Evolutionary conservation across 306 rosid species (phyloP).

Genomic region (Cyclanthera cordifolia): DNA sequence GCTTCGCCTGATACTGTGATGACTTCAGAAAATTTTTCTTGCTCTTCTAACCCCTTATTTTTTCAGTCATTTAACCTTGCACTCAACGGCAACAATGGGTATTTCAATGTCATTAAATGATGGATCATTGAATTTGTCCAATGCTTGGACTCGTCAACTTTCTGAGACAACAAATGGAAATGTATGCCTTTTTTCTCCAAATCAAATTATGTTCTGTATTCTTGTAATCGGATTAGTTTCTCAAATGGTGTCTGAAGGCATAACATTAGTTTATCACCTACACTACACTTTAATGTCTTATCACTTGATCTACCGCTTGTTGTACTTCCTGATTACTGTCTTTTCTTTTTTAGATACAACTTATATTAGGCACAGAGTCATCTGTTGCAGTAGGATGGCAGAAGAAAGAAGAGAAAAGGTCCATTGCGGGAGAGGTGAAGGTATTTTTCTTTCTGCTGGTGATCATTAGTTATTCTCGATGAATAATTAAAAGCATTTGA

Average conservation of each 20-base stretch:
- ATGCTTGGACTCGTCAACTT: slow-evolving; percentile 83
- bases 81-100: slow-evolving; percentile 79
- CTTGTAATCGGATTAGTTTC: not conserved
- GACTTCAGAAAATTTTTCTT: not conserved
- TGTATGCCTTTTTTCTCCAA: slow-evolving; percentile 30
- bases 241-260: not conserved
- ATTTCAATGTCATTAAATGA: slow-evolving; percentile 67
- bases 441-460: slow-evolving; percentile 32
- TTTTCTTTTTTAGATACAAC: slow-evolving; percentile 52
- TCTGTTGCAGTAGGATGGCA: slow-evolving; percentile 81
- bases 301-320: not conserved
- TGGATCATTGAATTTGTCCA: slow-evolving; percentile 81
- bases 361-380: slow-evolving; percentile 67
- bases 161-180: slow-evolving; percentile 70
- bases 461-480: slow-evolving; percentile 10
- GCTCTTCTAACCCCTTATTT: not conserved
- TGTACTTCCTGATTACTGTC: slow-evolving; percentile 10
- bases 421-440: slow-evolving; percentile 85
- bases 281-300: not conserved
- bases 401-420: slow-evolving; percentile 56
- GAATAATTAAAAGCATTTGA: not conserved
- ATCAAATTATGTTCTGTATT: slow-evolving; percentile 1
- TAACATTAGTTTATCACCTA: not conserved
- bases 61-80: slow-evolving; percentile 55
- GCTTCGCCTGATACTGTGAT: slow-evolving; percentile 8